Evolutionary conservation across 2,329 filamentous ascomycete species (phyloP), one percentile per base, ranked within the genome.

Genomic region (Trichoderma arundinaceum): DNA sequence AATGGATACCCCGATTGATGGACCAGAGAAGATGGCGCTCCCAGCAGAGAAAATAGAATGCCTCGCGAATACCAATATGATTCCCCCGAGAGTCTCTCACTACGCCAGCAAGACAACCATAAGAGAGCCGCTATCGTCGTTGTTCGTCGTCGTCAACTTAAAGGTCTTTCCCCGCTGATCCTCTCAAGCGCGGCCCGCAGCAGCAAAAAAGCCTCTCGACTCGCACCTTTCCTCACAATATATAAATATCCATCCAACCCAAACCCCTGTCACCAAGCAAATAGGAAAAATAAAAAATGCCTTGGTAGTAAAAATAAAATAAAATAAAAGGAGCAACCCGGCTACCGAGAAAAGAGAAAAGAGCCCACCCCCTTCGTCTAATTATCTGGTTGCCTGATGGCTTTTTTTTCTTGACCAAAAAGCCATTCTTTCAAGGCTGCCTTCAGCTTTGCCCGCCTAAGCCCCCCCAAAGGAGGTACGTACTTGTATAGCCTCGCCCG

Each of bases 341-440:
- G 52, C 44, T 13, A 32, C 19, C 7, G 22, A 39, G 15, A 12
- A 28, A 51, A 39, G 19, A 17, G 12, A 39, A 32, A 60, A 32
- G n/a, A 33, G 13, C 7, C 17, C 8, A n/a, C 43, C 38, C 46
- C 49, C 28, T n/a, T 63, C 17, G 49, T 63, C 60, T 28, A 33
- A 51, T 62, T 52, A 63, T 63, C 51, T 49, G 54, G 60, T 54
- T 63, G 60, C 60, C 60, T 63, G 60, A 35, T 54, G 60, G 43
- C 13, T 48, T 58, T 38, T 32, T 19, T 19, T 49, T 39, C 33
- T 38, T 38, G 2, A 10, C 35, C 7, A 38, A 38, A 10, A 38
- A 38, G 7, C 35, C 35, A 38, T 54, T 54, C 33, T 22, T 33
- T 32, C 49, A 46, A 51, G 60, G 39, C 38, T 46, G 60, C 60